phyloP scores from a whole-genome alignment of 1,284 basidiomycete species.

The Flammula alnicola region DNA sequence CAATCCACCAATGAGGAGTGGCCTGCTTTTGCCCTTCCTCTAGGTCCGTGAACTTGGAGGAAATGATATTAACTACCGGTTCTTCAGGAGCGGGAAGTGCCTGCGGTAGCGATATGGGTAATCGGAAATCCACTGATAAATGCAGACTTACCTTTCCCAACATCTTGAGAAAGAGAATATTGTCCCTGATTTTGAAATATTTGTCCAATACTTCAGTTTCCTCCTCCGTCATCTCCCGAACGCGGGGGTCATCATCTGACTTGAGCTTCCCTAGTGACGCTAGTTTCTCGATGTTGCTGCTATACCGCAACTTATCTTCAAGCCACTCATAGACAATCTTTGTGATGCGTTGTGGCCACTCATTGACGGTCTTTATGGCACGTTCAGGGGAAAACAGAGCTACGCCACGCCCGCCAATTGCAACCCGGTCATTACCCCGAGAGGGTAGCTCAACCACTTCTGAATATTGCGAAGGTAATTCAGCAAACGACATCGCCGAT shows the following conservation, averaged over 20 bases:
- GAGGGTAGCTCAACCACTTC: too few species aligned
- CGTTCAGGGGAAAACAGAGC: too few species aligned
- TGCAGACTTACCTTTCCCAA: slow-evolving; percentile 34
- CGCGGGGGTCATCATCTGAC: slow-evolving; percentile 35
- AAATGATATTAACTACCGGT: too few species aligned
- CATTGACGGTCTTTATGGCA: too few species aligned
- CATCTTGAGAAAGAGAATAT: slow-evolving; percentile 29
- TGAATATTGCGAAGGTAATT: too few species aligned
- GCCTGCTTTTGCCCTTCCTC: slow-evolving; percentile 26
- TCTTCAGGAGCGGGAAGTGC: too few species aligned
- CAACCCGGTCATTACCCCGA: too few species aligned
- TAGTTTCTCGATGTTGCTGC: slow-evolving; percentile 18
- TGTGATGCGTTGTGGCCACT: too few species aligned
- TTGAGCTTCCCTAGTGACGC: slow-evolving; percentile 17
- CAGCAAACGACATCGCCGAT: too few species aligned
- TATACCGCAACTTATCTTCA: slow-evolving; percentile 21
- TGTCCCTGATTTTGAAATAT: slow-evolving; percentile 32
- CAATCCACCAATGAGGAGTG: slow-evolving; percentile 40
- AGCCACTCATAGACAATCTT: slow-evolving; percentile 27
- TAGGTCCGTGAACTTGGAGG: slow-evolving; percentile 17
- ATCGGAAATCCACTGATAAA: too few species aligned
- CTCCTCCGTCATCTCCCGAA: slow-evolving; percentile 33
- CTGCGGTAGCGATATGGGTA: too few species aligned
- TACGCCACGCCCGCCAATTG: too few species aligned
- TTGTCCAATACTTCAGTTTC: slow-evolving; percentile 26